phyloP scores from a whole-genome alignment of 208 protist genomes.

The Wallacemonas sp. region DNA sequence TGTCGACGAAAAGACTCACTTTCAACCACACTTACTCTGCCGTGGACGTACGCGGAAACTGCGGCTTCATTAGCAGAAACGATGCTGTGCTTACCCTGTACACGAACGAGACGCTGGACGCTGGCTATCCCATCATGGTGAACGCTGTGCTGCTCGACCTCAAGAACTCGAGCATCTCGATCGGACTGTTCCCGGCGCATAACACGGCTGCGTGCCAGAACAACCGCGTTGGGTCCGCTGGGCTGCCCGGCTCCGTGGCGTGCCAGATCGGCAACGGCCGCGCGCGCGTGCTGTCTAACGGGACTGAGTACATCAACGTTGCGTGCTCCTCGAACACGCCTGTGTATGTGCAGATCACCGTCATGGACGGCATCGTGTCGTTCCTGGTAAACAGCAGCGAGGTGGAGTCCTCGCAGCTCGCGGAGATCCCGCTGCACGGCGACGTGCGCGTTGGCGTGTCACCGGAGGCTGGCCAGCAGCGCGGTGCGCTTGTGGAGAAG shows the following conservation, averaged over 20 bases:
- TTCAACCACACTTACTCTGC: not conserved
- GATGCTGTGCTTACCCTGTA: not conserved
- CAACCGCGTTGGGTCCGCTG: too few species aligned
- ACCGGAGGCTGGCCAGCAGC: not conserved
- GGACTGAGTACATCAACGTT: not conserved
- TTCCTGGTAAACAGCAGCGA: too few species aligned
- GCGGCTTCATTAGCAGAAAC: not conserved
- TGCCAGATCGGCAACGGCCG: constrained; percentile 2
- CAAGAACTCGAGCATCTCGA: not conserved
- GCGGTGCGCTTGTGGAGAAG: not conserved
- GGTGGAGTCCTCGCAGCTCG: too few species aligned
- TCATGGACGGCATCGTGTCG: too few species aligned
- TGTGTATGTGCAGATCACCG: not conserved
- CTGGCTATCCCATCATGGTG: not conserved
- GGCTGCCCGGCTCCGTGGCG: too few species aligned
- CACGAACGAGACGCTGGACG: constrained; percentile 1
- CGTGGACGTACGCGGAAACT: not conserved
- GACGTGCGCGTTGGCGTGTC: too few species aligned
- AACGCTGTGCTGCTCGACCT: not conserved
- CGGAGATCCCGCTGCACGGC: too few species aligned
- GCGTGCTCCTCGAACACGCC: not conserved
- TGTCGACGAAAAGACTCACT: not conserved
- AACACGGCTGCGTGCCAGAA: too few species aligned
- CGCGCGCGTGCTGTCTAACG: not conserved
- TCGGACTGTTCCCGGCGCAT: not conserved